Conservation (phyloP, 1,284 basidiomycete genomes). For the Microbotryum silenes-acaulis region DNA sequence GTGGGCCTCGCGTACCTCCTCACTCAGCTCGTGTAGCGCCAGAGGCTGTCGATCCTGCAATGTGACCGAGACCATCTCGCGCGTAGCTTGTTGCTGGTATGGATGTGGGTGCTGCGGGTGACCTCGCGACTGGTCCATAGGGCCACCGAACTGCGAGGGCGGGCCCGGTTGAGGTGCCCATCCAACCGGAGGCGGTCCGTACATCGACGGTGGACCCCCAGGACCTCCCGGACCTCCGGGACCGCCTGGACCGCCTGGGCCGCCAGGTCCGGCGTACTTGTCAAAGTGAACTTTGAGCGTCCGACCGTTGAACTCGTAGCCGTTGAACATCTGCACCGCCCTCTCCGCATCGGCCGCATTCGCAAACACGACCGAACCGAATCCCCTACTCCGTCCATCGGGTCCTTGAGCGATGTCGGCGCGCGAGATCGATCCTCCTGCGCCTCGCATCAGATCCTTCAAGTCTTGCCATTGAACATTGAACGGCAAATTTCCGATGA, state of each 20-base stretch:
- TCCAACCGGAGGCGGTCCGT: too few relatives aligned
- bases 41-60: too few relatives aligned
- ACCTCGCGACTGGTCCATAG: neutral
- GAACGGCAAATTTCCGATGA: slow-evolving; percentile 85
- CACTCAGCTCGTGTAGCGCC: too few relatives aligned
- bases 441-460: slow-evolving; percentile 91
- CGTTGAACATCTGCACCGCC: slow-evolving; percentile 51
- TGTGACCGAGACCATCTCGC: too few relatives aligned
- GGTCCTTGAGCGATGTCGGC: slow-evolving; percentile 83
- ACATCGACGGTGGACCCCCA: slow-evolving; percentile 22
- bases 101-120: slow-evolving; percentile 5
- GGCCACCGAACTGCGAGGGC: too few relatives aligned
- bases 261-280: slow-evolving; percentile 47
- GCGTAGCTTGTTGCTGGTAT: too few relatives aligned
- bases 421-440: slow-evolving; percentile 77
- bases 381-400: slow-evolving; percentile 76
- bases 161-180: too few relatives aligned
- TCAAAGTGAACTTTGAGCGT: slow-evolving; percentile 78
- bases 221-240: slow-evolving; percentile 25
- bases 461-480: slow-evolving; percentile 94
- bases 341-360: slow-evolving; percentile 75
- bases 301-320: slow-evolving; percentile 68
- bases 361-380: slow-evolving; percentile 78
- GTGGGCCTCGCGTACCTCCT: too few relatives aligned
- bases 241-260: slow-evolving; percentile 25